Evolutionary conservation across 2,329 filamentous ascomycete genomes (phyloP).

Genomic region (Fusarium hostae): DNA sequence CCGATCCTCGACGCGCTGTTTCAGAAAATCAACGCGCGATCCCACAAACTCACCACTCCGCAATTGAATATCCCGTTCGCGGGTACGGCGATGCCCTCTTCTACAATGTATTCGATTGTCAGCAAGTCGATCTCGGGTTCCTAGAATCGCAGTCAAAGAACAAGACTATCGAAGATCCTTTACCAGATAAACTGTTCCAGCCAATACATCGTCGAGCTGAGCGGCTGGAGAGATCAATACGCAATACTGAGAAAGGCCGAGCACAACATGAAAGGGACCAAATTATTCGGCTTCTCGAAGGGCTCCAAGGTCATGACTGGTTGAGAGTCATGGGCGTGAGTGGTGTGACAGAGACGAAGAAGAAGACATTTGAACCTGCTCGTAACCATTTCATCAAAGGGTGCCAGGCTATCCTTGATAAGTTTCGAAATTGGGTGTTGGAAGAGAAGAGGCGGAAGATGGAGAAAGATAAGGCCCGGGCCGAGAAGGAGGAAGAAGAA

Average conservation of each 20-base stretch:
- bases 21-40: constrained; percentile 45
- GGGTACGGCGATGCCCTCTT: constrained; percentile 68
- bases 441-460: constrained; percentile 87
- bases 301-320: constrained; percentile 92
- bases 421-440: constrained; percentile 87
- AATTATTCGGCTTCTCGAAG: constrained; percentile 76
- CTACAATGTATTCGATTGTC: constrained; percentile 65
- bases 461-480: constrained; percentile 72
- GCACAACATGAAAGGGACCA: constrained; percentile 75
- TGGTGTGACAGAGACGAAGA: constrained; percentile 84
- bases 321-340: constrained; percentile 90
- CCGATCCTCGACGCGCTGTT: constrained; percentile 48
- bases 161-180: constrained; percentile 61
- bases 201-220: constrained; percentile 68
- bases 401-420: constrained; percentile 83
- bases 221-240: constrained; percentile 69
- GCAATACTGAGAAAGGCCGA: constrained; percentile 72
- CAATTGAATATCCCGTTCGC: constrained; percentile 55
- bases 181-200: constrained; percentile 66
- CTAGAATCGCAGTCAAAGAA: constrained; percentile 59
- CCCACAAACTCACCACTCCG: constrained; percentile 44
- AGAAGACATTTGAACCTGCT: constrained; percentile 87
- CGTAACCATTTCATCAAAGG: constrained; percentile 86
- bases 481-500: constrained; percentile 49
- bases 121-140: constrained; percentile 67